These are phyloP conservation scores for Echites panduratus DNA, from an alignment of 257 asterid species.

Conservation along the genomic window DNA sequence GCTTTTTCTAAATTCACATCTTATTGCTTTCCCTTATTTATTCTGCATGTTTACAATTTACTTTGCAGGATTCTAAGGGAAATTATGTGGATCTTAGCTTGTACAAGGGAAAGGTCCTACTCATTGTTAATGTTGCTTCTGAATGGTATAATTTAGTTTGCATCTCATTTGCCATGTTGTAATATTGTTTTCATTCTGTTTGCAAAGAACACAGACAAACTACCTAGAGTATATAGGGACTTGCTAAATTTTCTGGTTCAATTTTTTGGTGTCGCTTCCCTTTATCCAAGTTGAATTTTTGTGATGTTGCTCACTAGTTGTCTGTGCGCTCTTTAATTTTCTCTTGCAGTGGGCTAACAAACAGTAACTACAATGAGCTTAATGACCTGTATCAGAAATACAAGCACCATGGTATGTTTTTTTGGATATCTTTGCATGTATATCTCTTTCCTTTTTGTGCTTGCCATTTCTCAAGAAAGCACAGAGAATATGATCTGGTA, in stretches of 20 bases:
- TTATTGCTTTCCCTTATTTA: background rate
- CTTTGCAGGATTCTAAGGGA: conserved; percentile 49
- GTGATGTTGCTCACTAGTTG: background rate
- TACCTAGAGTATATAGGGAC: background rate
- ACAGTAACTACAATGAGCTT: conserved; percentile 26
- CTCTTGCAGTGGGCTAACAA: conserved; percentile 26
- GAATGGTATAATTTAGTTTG: conserved; percentile 39
- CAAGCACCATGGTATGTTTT: conserved; percentile 29
- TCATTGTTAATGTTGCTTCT: conserved; percentile 67
- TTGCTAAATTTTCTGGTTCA: background rate
- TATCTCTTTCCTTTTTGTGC: background rate
- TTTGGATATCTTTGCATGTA: background rate
- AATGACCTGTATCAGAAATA: conserved; percentile 29
- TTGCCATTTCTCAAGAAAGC: background rate
- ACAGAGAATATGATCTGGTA: background rate
- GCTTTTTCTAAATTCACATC: background rate
- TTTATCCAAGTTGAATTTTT: background rate
- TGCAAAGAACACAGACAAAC: background rate
- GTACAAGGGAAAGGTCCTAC: conserved; percentile 56
- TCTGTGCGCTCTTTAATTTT: background rate
- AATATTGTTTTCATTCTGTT: background rate
- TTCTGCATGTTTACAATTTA: background rate
- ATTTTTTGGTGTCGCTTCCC: no score
- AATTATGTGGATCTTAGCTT: conserved; percentile 41
- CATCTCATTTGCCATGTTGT: background rate